Evolutionary conservation across 768 basidiomycete species (phyloP).

Genomic region (Boletus speciosus): DNA sequence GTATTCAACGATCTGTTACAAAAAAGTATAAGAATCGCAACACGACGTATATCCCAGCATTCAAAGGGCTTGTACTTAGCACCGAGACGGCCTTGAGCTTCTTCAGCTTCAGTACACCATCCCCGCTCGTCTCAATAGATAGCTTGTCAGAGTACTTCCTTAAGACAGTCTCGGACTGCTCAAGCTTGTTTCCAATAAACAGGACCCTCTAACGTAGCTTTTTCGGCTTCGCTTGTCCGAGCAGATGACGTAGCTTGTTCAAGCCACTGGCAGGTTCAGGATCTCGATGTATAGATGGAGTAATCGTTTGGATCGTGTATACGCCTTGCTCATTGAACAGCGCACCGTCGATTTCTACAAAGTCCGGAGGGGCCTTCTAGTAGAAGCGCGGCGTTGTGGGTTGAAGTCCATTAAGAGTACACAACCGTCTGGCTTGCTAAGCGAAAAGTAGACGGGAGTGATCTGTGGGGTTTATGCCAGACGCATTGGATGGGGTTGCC

Average conservation of each 20-base stretch:
- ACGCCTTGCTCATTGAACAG: neutral
- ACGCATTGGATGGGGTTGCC: neutral
- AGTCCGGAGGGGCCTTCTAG: neutral
- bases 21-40: neutral
- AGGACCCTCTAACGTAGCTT: neutral
- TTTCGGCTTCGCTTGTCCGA: neutral
- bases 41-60: neutral
- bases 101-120: neutral
- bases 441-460: neutral
- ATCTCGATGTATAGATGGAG: neutral
- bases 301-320: conserved; percentile 1
- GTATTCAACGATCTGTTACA: neutral
- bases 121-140: neutral
- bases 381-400: neutral
- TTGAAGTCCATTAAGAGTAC: neutral
- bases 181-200: neutral
- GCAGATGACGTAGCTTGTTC: neutral
- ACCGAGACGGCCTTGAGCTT: neutral
- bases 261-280: neutral
- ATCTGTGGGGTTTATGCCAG: neutral
- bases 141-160: neutral
- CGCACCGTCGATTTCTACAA: neutral
- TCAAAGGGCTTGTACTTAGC: neutral
- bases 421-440: neutral
- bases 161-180: neutral